A percentile compares a stretch with the other conserved stretches of the same genome.
Evolutionary conservation across 495 filamentous ascomycete species (phyloP).

Genomic region (Recurvomyces mirabilis): DNA sequence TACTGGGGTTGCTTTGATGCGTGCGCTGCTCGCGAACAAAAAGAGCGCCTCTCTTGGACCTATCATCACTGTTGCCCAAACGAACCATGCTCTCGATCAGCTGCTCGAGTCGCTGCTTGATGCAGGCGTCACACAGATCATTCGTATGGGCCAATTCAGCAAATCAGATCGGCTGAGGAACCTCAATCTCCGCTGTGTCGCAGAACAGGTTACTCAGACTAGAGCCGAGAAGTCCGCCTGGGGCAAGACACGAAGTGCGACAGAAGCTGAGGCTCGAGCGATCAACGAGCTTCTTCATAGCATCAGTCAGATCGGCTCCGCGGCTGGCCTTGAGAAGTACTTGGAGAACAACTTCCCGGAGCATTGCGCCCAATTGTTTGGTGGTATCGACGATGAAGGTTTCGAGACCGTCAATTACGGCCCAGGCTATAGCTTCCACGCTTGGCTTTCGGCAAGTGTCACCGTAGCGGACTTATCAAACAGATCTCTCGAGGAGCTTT

Average conservation of each 20-base stretch:
- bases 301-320: slow-evolving; percentile 7
- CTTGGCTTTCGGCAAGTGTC: no score
- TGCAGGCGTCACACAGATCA: slow-evolving; percentile 45
- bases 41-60: slow-evolving; percentile 43
- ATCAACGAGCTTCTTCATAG: slow-evolving; percentile 28
- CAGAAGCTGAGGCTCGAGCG: slow-evolving; percentile 25
- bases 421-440: no score
- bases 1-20: slow-evolving; percentile 47
- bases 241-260: slow-evolving; percentile 17
- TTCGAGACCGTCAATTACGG: slow-evolving; percentile 13
- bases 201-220: slow-evolving; percentile 28
- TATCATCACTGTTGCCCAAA: slow-evolving; percentile 56
- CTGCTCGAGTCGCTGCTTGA: slow-evolving; percentile 53
- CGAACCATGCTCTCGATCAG: slow-evolving; percentile 72
- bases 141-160: slow-evolving; percentile 58
- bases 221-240: slow-evolving; percentile 32
- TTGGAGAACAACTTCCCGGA: slow-evolving; percentile 9
- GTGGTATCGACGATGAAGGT: slow-evolving; percentile 28
- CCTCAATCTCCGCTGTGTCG: slow-evolving; percentile 38
- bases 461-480: no score
- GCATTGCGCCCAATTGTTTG: slow-evolving; percentile 8
- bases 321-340: slow-evolving; percentile 17
- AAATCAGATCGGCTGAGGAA: slow-evolving; percentile 46
- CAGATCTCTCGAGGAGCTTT: no score
- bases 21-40: slow-evolving; percentile 52